These are phyloP conservation scores for Fusarium phyllophilum DNA, from an alignment of 2,329 filamentous ascomycete genomes.

Conservation along the genomic window DNA sequence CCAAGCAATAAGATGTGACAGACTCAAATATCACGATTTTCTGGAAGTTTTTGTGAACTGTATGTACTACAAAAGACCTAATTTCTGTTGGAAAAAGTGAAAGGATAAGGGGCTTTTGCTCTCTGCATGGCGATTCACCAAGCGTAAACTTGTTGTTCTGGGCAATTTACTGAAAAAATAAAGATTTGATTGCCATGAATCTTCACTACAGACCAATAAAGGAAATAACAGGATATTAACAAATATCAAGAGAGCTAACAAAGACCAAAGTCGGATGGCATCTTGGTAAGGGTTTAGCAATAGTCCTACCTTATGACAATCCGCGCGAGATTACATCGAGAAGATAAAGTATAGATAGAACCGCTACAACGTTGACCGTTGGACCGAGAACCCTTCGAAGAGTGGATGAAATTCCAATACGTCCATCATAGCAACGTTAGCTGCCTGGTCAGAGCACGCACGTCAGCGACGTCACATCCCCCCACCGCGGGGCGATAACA, in stretches of 20 bases:
- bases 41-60: too few relatives aligned
- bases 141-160: background rate
- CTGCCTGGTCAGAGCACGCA: background rate
- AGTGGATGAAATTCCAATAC: background rate
- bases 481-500: conserved; percentile 16
- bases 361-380: background rate
- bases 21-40: background rate
- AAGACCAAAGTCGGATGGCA: background rate
- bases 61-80: too few relatives aligned
- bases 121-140: background rate
- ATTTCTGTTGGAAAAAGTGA: too few relatives aligned
- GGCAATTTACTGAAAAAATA: background rate
- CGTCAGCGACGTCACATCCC: conserved; percentile 10
- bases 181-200: fast-evolving
- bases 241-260: fast-evolving
- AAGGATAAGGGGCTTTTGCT: too few relatives aligned
- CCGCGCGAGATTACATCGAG: too few relatives aligned
- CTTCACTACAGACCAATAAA: background rate
- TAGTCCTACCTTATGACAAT: background rate
- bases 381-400: background rate
- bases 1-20: background rate
- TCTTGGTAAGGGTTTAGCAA: too few relatives aligned
- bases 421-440: background rate
- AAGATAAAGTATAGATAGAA: background rate
- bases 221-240: too few relatives aligned